Evolutionary conservation across 2,329 filamentous ascomycete species (phyloP), one percentile per base, ranked within the genome.

Genomic region (Hymenoscyphus fructigenus): DNA sequence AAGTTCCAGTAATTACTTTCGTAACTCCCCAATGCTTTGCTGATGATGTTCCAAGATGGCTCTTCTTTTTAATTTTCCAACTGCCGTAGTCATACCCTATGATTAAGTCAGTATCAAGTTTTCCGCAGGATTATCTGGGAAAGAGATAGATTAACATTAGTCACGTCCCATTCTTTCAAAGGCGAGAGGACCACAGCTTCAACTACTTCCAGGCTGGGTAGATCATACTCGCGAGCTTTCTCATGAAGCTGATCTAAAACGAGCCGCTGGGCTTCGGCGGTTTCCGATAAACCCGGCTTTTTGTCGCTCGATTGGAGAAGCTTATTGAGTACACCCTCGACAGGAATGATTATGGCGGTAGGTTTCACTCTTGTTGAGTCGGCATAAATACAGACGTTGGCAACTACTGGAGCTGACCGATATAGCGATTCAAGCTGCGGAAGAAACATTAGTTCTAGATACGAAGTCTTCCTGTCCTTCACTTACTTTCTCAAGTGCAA

Each of bases 361-460:
- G 93, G 91, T 74, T 91, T 90, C 69, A 85, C 82, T 77, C 92
- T 85, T 70, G 88, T 85, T 68, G 85, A 79, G 60, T 91, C 89
- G 53, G 91, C 93, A 74, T 94, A 90, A 58, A 96, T 84, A 82
- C 94, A 94, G 75, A 97, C 86, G 79, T 96, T 96, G 66, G 85
- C 84, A n/a, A 96, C 91, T 15, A 89, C 85, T 23, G 85, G 83
- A 17, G 84, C 85, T 53, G 91, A 88, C 66, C 93, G 89, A 81
- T 97, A 97, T 62, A 96, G 83, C 3, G 92, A 90, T 80, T 97
- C 93, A 65, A 97, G 88, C 83, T 80, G 75, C 69, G 80, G 15
- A 47, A 28, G 20, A 14, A 28, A 65, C 34, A 28, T 62, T 26
- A 62, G 26, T 47, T 23, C 6, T n/a, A 41, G 15, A 72, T 73